Evolutionary conservation across 257 asterid genomes (phyloP).

Genomic region (Linderniella brevidens): DNA sequence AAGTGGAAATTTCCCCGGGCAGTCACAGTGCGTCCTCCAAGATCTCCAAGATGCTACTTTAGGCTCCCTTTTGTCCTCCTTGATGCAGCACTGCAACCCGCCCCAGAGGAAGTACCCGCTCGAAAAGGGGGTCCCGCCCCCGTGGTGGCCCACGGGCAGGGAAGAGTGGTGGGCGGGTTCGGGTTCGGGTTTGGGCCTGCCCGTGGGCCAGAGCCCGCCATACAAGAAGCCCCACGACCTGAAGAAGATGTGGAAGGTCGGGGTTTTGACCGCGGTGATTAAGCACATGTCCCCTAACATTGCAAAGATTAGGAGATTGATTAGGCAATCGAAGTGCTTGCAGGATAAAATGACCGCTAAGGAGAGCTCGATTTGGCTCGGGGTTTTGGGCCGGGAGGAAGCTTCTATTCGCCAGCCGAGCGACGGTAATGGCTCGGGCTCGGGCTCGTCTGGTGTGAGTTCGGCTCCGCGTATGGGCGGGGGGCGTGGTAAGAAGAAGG

Average conservation of each 20-base stretch:
- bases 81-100: conserved; percentile 61
- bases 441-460: no score
- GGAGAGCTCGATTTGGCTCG: no score
- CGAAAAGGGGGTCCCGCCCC: conserved; percentile 44
- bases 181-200: conserved; percentile 26
- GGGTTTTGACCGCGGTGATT: conserved; percentile 50
- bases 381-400: no score
- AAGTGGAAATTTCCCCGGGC: conserved; percentile 18
- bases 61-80: conserved; percentile 50
- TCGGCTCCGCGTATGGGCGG: no score
- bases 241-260: conserved; percentile 65
- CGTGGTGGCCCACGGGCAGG: conserved; percentile 73
- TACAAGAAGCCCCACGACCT: conserved; percentile 62
- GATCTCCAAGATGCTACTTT: conserved; percentile 57
- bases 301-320: conserved; percentile 34
- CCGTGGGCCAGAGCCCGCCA: conserved; percentile 35
- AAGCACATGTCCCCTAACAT: conserved; percentile 68
- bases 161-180: conserved; percentile 54
- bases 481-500: no score
- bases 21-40: conserved; percentile 21
- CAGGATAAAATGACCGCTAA: no score
- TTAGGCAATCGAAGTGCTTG: no score
- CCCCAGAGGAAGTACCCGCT: conserved; percentile 51
- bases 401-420: no score
- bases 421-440: no score